A percentile compares a stretch with the other conserved stretches of the same genome.
These are phyloP conservation scores for Pichia norvegensis DNA, from an alignment of 1,139 yeast genomes.

Conservation along the genomic window DNA sequence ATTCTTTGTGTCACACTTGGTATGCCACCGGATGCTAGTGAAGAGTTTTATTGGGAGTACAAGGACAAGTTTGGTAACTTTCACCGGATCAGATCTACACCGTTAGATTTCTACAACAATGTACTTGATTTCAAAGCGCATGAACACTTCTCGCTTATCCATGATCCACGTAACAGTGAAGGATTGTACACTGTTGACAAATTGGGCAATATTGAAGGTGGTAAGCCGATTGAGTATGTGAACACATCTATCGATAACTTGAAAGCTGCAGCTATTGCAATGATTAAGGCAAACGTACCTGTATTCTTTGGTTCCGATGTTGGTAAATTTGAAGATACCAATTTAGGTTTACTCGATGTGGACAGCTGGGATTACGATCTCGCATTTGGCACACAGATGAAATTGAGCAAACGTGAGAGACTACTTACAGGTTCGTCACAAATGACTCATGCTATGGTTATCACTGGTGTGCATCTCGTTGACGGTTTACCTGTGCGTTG, in stretches of 20 bases:
- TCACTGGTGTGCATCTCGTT: slow-evolving; percentile 51
- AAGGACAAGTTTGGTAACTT: slow-evolving; percentile 48
- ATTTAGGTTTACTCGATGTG: slow-evolving; percentile 47
- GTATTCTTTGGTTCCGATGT: slow-evolving; percentile 68
- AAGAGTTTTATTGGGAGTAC: slow-evolving; percentile 52
- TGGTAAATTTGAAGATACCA: slow-evolving; percentile 45
- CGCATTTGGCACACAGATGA: slow-evolving; percentile 46
- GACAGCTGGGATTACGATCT: slow-evolving; percentile 48
- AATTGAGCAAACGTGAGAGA: slow-evolving; percentile 45
- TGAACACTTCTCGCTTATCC: slow-evolving; percentile 47
- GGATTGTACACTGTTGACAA: slow-evolving; percentile 55
- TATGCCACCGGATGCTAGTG: slow-evolving; percentile 53
- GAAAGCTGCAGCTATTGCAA: slow-evolving; percentile 48
- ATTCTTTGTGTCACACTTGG: slow-evolving; percentile 52
- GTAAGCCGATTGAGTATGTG: slow-evolving; percentile 56
- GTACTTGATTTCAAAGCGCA: slow-evolving; percentile 41
- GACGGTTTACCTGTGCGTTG: slow-evolving; percentile 51
- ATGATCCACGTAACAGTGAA: slow-evolving; percentile 56
- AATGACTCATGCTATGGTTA: slow-evolving; percentile 66
- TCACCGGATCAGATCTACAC: slow-evolving; percentile 41
- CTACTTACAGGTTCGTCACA: slow-evolving; percentile 49
- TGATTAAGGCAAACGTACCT: slow-evolving; percentile 55
- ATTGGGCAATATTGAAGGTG: slow-evolving; percentile 52
- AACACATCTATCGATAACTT: slow-evolving; percentile 43
- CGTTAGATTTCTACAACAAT: slow-evolving; percentile 43